These are phyloP conservation scores for Cyclocybe cylindracea DNA, from an alignment of 768 basidiomycete species.

Conservation along the genomic window DNA sequence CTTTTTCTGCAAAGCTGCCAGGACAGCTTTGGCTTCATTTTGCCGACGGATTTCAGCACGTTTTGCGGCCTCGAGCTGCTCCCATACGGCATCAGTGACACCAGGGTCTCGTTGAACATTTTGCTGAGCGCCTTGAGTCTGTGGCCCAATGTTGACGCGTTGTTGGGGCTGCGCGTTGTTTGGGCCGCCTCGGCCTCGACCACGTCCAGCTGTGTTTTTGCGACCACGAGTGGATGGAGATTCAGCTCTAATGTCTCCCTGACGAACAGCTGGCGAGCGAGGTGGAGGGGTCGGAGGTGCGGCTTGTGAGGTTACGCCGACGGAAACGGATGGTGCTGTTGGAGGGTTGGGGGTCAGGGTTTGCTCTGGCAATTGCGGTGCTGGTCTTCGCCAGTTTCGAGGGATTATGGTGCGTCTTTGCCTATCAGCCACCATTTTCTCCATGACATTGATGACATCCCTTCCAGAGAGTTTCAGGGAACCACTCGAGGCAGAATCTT, in stretches of 20 bases:
- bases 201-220: no score
- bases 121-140: background rate
- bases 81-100: slow-evolving; percentile 46
- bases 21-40: no score
- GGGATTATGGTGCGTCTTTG: slow-evolving; percentile 10
- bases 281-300: no score
- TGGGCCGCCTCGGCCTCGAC: no score
- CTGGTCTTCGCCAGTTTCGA: background rate
- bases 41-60: background rate
- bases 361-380: no score
- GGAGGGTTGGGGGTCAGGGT: no score
- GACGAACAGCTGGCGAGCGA: no score
- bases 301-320: no score
- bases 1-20: no score
- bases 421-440: slow-evolving; percentile 20
- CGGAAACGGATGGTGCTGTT: no score
- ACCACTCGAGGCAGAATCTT: background rate
- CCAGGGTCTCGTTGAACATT: slow-evolving; percentile 43
- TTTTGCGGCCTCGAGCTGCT: slow-evolving; percentile 25
- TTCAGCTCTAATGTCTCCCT: no score
- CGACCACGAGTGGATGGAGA: no score
- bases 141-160: background rate
- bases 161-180: background rate
- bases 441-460: slow-evolving; percentile 15
- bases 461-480: slow-evolving; percentile 5